phyloP scores from a whole-genome alignment of 2,329 filamentous ascomycete species.

The Trichoderma semiorbis region DNA sequence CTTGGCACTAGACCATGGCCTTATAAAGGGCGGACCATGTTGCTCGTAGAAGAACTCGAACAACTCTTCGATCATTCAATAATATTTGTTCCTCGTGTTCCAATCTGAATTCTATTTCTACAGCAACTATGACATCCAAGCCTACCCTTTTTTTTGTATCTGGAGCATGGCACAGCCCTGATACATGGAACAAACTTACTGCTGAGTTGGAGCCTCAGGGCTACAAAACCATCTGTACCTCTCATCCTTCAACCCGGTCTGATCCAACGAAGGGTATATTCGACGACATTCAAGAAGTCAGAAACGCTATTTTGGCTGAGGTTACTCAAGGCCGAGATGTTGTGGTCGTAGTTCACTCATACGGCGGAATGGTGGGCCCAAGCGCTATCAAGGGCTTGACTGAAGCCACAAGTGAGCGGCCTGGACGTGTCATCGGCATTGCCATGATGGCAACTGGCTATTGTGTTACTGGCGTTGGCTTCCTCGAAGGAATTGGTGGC shows the following conservation, averaged over 20 bases:
- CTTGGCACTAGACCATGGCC: background rate
- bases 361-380: conserved; percentile 44
- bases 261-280: conserved; percentile 37
- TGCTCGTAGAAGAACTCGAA: background rate
- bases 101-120: background rate
- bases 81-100: background rate
- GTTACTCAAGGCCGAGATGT: conserved; percentile 39
- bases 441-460: conserved; percentile 46
- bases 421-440: conserved; percentile 42
- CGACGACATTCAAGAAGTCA: conserved; percentile 40
- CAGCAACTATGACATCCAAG: conserved; percentile 23
- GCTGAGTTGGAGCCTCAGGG: conserved; percentile 32
- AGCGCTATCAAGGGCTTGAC: conserved; percentile 45
- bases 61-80: background rate
- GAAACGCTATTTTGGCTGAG: conserved; percentile 35
- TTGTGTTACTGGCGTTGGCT: conserved; percentile 34
- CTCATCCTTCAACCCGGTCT: conserved; percentile 37
- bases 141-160: conserved; percentile 43
- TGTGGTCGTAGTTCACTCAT: conserved; percentile 47
- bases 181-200: conserved; percentile 36
- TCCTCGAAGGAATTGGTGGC: conserved; percentile 41
- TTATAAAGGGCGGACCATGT: background rate
- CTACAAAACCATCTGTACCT: conserved; percentile 34
- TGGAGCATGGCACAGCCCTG: conserved; percentile 45
- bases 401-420: conserved; percentile 7